Base-by-base conservation (phyloP, 2,329 filamentous ascomycete species). In the Cercospora sp. region DNA sequence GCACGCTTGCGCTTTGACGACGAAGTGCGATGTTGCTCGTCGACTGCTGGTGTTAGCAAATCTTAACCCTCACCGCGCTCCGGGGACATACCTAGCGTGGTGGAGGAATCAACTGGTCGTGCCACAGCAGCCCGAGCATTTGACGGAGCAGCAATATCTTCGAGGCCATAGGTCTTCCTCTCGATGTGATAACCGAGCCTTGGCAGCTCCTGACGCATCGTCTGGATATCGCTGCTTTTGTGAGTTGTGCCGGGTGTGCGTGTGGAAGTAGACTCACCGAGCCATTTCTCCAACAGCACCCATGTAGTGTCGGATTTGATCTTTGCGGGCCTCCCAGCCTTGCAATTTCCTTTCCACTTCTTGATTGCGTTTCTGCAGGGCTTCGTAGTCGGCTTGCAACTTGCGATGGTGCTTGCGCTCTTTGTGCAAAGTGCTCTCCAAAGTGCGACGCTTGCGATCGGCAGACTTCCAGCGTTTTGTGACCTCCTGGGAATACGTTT, bases 241-340 rank as follows among this genome's bases (percentile, higher is more conserved):
- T 69, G 36, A 73, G 60, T 53, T 10, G 4, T 16, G 7, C 18
- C 6, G 13, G 5, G n/a, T 6, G 58, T 16, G 45, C n/a, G 28
- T 20, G 26, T n/a, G 7, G 30, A 16, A n/a, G 45, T 28, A 31
- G 18, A 20, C 68, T 67, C 63, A 80, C 78, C 69, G 66, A 20
- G 76, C 68, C 39, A 79, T 74, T 42, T 76, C 76, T 3, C 71
- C 69, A 9, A 80, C 78, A 20, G 78, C 74, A 30, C 74, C 70
- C 16, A 81, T 74, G 39, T 79, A 79, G 45, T 80, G 76, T 28
- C 76, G 77, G 66, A 81, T 74, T 72, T 76, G 64, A 62, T 71
- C 69, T 63, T 76, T 67, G 48, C 76, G 67, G 71, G 70, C 75
- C 69, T 76, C 75, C 76, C 75, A 80, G 48, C 74, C 75, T 63